Base-by-base conservation (phyloP, 2,329 filamentous ascomycete genomes). In the Cladosporium phlei region DNA sequence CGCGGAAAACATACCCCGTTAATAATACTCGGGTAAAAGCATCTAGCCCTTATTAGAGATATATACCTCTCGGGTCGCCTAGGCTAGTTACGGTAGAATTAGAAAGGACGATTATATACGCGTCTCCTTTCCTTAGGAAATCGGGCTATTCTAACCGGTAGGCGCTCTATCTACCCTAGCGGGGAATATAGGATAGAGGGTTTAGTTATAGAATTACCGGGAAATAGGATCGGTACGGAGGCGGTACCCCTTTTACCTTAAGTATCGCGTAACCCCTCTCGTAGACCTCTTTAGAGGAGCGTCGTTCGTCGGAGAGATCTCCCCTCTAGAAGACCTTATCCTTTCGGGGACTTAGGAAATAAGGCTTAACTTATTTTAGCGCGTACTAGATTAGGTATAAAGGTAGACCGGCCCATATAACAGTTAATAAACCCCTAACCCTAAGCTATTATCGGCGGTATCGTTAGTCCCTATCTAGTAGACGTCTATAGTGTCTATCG, bases 381-480 rank as follows among this genome's bases (percentile, higher is more conserved):
- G n/a, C n/a, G n/a, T n/a, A n/a, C n/a, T n/a, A n/a, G n/a, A n/a
- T 35, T 17, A 35, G 32, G 32, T 35, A 17, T 35, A 35, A 35
- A 35, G 32, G 32, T 35, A 35, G 32, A 35, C 32, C 21, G 21
- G 32, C 20, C 32, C n/a, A n/a, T n/a, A n/a, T n/a, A n/a, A n/a
- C n/a, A n/a, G n/a, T n/a, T n/a, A n/a, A n/a, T n/a, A n/a, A n/a
- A n/a, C n/a, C n/a, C n/a, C n/a, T n/a, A n/a, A n/a, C n/a, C n/a
- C 21, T 19, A 12, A 24, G 35, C 21, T 17, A 27, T 27, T 11
- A 6, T 38, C 22, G 21, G 21, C 11, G 11, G 20, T 24, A 14
- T 27, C 7, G 2, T 17, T 16, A 38, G 21, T 27, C 22, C 35
- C 22, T 3, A 19, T 17, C 35, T 6, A 7, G 35, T 7, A 17